Evolutionary conservation across 805 yeast genomes (phyloP).

Genomic region (Metschnikowia arizonensis): DNA sequence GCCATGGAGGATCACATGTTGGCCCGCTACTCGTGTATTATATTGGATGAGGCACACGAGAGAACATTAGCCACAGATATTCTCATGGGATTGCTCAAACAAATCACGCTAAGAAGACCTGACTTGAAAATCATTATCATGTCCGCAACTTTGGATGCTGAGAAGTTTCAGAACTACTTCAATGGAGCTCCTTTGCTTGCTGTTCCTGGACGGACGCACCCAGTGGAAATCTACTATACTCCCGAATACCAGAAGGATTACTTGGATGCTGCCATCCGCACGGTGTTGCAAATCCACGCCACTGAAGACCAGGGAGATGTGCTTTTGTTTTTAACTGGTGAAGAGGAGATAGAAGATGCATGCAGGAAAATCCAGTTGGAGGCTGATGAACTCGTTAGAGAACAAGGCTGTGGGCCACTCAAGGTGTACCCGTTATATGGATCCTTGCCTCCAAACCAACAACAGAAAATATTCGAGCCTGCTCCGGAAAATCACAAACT

Average conservation of each 20-base stretch:
- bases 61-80: conserved; percentile 96
- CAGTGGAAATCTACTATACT: conserved; percentile 94
- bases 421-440: conserved; percentile 93
- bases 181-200: conserved; percentile 89
- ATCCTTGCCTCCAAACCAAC: conserved; percentile 93
- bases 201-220: conserved; percentile 97
- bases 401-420: conserved; percentile 85
- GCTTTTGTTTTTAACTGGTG: conserved; percentile 85
- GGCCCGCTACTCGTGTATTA: conserved; percentile 78
- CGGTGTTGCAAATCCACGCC: conserved; percentile 94
- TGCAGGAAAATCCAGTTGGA: conserved; percentile 84
- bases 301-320: conserved; percentile 94
- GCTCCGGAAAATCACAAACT: conserved; percentile 73
- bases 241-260: conserved; percentile 96
- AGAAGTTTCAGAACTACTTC: conserved; percentile 88
- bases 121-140: conserved; percentile 89
- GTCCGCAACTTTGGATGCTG: conserved; percentile 98
- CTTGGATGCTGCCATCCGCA: conserved; percentile 89
- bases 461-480: conserved; percentile 86
- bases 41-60: conserved; percentile 97
- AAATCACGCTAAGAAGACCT: conserved; percentile 71
- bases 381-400: conserved; percentile 83
- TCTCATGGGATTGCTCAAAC: conserved; percentile 88
- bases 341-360: conserved; percentile 97
- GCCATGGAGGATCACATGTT: conserved; percentile 95